These are phyloP conservation scores for Pezizomycotina sp. DNA, from an alignment of 2,329 filamentous ascomycete genomes.

Conservation along the genomic window DNA sequence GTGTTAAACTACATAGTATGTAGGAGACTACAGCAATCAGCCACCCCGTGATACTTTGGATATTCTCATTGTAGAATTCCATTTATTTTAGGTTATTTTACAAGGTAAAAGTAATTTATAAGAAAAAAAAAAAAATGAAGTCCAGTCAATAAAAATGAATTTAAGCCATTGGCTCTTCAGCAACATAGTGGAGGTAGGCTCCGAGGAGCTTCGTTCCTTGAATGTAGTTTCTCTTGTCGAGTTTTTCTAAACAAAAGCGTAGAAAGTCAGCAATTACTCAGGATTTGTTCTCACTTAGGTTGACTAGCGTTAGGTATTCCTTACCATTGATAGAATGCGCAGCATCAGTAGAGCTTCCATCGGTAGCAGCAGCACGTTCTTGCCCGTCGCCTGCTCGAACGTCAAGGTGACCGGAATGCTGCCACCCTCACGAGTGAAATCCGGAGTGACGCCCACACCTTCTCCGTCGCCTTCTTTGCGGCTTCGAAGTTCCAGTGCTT, in stretches of 20 bases:
- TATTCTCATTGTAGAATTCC: too few species aligned
- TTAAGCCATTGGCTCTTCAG: constrained; percentile 54
- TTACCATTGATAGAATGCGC: constrained; percentile 98
- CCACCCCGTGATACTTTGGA: too few species aligned
- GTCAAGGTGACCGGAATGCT: constrained; percentile 93
- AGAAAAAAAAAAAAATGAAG: too few species aligned
- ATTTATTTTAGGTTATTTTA: too few species aligned
- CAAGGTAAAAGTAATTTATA: too few species aligned
- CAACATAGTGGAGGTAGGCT: constrained; percentile 89
- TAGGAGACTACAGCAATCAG: too few species aligned
- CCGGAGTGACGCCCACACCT: constrained; percentile 83
- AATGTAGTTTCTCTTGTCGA: constrained; percentile 94
- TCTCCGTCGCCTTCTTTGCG: constrained; percentile 86
- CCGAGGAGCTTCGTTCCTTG: constrained; percentile 93
- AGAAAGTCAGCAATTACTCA: too few species aligned
- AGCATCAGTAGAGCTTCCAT: constrained; percentile 97
- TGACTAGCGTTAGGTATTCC: too few species aligned
- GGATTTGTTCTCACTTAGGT: too few species aligned
- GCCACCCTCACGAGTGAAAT: constrained; percentile 91
- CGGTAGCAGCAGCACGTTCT: constrained; percentile 87
- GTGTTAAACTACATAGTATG: too few species aligned
- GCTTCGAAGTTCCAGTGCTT: constrained; percentile 99
- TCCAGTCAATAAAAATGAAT: too few species aligned
- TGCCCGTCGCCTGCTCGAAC: constrained; percentile 92
- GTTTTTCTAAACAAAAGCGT: constrained; percentile 29